Conservation (phyloP, 2,329 filamentous ascomycete species). For the Phyllosticta paracitricarpa region DNA sequence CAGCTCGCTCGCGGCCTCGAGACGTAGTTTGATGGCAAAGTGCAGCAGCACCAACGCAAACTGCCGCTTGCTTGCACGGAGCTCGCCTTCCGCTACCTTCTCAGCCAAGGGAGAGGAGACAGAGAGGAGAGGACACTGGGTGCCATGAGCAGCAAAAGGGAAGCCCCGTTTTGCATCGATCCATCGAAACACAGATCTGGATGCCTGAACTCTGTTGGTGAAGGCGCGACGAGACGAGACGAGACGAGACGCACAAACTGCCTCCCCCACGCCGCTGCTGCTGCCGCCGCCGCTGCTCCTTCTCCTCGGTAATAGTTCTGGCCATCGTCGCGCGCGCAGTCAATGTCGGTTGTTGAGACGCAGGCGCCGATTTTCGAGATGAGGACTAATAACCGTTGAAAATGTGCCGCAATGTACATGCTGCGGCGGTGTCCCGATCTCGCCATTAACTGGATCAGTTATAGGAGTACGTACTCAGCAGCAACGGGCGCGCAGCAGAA, state of each 20-base stretch:
- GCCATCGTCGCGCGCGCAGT: neutral
- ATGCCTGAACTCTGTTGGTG: neutral
- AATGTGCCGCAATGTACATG: neutral
- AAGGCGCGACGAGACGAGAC: constrained; percentile 1
- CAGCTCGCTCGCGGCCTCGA: neutral
- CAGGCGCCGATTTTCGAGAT: neutral
- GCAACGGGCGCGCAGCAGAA: neutral
- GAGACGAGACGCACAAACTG: constrained; percentile 1
- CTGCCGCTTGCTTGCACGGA: neutral
- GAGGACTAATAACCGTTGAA: neutral
- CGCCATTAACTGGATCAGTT: neutral
- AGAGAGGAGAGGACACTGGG: neutral
- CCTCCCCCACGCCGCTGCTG: neutral
- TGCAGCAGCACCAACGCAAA: neutral
- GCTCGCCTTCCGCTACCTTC: neutral
- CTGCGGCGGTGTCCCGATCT: neutral
- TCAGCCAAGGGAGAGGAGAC: neutral
- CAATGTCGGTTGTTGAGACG: neutral
- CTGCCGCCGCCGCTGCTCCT: too few species aligned
- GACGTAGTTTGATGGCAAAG: neutral
- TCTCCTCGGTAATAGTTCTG: neutral
- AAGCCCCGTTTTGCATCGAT: neutral
- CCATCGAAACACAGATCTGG: neutral
- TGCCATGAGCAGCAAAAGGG: neutral
- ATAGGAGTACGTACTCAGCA: neutral